Conservation (phyloP, 768 basidiomycete genomes). For the Agaricus blazei region DNA sequence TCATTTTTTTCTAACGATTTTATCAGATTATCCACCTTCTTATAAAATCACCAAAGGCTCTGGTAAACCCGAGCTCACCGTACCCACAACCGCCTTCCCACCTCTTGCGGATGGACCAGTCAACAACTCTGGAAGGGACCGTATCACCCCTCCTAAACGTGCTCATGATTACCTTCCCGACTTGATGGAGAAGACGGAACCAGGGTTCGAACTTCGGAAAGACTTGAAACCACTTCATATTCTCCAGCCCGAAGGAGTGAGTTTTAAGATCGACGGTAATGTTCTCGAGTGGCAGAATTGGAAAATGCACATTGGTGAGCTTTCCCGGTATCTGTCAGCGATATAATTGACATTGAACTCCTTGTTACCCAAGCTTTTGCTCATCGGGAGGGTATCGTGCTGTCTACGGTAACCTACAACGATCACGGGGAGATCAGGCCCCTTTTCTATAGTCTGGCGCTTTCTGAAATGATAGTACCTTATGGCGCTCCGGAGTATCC, state of each 20-base stretch:
- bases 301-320: conserved; percentile 84
- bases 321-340: not conserved
- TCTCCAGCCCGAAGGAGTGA: conserved; percentile 86
- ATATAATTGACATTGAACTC: not conserved
- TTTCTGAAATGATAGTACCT: conserved; percentile 93
- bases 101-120: conserved; percentile 47
- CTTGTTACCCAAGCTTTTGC: conserved; percentile 47
- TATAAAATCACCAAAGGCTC: conserved; percentile 39
- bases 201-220: conserved; percentile 53
- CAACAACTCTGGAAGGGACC: conserved; percentile 50
- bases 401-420: conserved; percentile 85
- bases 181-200: conserved; percentile 53
- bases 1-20: not conserved
- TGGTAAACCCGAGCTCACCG: conserved; percentile 25
- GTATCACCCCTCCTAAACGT: conserved; percentile 69
- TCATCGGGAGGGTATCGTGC: conserved; percentile 75
- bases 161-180: conserved; percentile 83
- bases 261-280: conserved; percentile 79
- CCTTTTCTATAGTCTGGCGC: conserved; percentile 76
- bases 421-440: conserved; percentile 85
- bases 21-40: conserved; percentile 65
- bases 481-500: conserved; percentile 83
- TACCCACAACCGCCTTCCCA: conserved; percentile 35
- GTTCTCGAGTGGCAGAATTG: conserved; percentile 92
- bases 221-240: conserved; percentile 82